phyloP scores from a whole-genome alignment of 129 eudicot species.

The Smallanthus sonchifolius region DNA sequence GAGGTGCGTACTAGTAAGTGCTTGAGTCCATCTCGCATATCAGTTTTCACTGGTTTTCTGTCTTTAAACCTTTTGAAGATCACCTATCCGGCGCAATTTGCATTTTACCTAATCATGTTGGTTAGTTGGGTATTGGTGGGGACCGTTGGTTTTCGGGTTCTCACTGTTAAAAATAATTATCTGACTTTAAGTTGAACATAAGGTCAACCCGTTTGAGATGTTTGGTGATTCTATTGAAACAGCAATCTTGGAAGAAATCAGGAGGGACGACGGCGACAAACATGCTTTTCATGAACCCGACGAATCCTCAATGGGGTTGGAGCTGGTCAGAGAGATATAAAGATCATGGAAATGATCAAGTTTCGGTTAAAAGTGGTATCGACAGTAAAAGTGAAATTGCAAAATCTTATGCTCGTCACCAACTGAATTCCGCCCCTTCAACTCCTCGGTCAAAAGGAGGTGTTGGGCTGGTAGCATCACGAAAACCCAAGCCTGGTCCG shows the following conservation, averaged over 20 bases:
- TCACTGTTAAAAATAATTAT: too few relatives aligned
- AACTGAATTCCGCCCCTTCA: constrained; percentile 56
- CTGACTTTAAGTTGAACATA: neutral
- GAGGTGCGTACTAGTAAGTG: neutral
- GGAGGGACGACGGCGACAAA: constrained; percentile 45
- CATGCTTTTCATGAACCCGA: constrained; percentile 80
- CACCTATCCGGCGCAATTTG: neutral
- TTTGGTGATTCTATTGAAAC: constrained; percentile 19
- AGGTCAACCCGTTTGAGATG: neutral
- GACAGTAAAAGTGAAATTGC: constrained; percentile 52
- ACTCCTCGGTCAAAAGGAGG: constrained; percentile 42
- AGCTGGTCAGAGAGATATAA: constrained; percentile 94
- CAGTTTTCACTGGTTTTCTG: neutral
- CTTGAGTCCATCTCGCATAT: too few relatives aligned
- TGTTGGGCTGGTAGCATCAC: constrained; percentile 24
- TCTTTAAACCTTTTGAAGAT: neutral
- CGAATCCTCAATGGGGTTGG: constrained; percentile 99
- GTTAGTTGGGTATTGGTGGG: neutral
- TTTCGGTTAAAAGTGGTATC: constrained; percentile 38
- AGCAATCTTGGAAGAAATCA: constrained; percentile 85
- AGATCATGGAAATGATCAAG: constrained; percentile 31
- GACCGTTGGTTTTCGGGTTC: neutral
- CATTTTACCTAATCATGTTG: neutral
- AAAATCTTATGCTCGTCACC: constrained; percentile 82
- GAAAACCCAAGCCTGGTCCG: constrained; percentile 44